These are phyloP conservation scores for Rhynchospora breviuscula DNA, from an alignment of 176 grass and related monocot species.

Conservation along the genomic window DNA sequence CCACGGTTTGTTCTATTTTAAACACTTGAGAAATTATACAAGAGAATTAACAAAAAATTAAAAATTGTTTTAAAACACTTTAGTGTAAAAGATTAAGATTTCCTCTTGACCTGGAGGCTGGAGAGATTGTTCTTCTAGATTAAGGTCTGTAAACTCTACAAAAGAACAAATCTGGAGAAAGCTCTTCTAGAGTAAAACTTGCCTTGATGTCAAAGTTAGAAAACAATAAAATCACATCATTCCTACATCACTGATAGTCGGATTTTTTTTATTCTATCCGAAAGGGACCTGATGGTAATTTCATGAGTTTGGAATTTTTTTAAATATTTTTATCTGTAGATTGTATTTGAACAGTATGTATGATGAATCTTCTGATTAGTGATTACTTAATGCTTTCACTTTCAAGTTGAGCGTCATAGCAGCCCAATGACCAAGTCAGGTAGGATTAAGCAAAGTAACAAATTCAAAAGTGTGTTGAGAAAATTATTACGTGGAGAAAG, in stretches of 20 bases:
- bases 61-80: neutral
- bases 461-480: neutral
- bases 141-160: neutral
- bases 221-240: neutral
- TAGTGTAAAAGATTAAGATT: neutral
- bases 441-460: neutral
- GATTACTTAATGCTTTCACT: neutral
- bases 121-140: too few relatives aligned
- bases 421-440: neutral
- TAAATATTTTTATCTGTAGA: neutral
- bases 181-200: neutral
- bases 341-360: neutral
- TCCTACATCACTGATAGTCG: neutral
- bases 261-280: neutral
- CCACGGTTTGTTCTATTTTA: neutral
- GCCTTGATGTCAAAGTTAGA: neutral
- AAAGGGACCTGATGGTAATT: neutral
- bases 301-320: neutral
- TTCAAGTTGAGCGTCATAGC: neutral
- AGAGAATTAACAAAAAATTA: too few relatives aligned
- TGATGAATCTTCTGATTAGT: neutral
- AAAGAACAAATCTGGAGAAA: neutral
- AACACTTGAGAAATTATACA: neutral
- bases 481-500: neutral
- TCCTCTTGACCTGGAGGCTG: too few relatives aligned